Evolutionary conservation across 352 stramenopile genomes (phyloP).

Genomic region (Plasmopara halstedii): DNA sequence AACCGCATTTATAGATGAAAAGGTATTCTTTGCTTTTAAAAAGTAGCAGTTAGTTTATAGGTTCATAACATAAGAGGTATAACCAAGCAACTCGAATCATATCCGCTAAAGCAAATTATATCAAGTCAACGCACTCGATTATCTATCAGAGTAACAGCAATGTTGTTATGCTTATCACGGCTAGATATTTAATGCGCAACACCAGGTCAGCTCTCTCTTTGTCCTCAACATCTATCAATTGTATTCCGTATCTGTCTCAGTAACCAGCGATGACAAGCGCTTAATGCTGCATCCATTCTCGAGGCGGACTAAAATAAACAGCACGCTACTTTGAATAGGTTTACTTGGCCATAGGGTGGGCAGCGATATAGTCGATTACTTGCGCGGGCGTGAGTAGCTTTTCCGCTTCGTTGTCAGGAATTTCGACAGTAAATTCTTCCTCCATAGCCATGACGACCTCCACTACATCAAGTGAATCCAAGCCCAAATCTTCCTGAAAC

Average conservation of each 20-base stretch:
- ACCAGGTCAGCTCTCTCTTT: conserved; percentile 1
- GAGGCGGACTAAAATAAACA: background rate
- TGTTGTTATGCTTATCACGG: conserved; percentile 27
- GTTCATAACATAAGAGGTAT: no score
- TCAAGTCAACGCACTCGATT: conserved; percentile 2
- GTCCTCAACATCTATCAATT: conserved; percentile 1
- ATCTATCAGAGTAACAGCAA: conserved; percentile 25
- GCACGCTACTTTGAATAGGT: conserved; percentile 9
- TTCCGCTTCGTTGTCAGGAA: conserved; percentile 99
- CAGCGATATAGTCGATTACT: conserved; percentile 97
- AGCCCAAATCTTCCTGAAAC: conserved; percentile 97
- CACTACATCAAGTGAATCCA: conserved; percentile 97
- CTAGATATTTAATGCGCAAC: conserved; percentile 7
- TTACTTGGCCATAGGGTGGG: conserved; percentile 99
- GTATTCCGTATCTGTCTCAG: conserved; percentile 24
- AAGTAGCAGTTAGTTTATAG: no score
- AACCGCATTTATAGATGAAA: background rate
- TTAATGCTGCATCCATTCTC: conserved; percentile 2
- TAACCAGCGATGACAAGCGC: conserved; percentile 6
- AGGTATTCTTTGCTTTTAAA: no score
- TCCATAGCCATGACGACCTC: conserved; percentile 99
- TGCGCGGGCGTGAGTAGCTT: conserved; percentile 96
- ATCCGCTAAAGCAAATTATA: no score
- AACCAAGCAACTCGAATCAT: no score
- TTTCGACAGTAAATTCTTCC: conserved; percentile 99